These are phyloP conservation scores for Lactarius sp. DNA, from an alignment of 768 basidiomycete genomes.

Conservation along the genomic window DNA sequence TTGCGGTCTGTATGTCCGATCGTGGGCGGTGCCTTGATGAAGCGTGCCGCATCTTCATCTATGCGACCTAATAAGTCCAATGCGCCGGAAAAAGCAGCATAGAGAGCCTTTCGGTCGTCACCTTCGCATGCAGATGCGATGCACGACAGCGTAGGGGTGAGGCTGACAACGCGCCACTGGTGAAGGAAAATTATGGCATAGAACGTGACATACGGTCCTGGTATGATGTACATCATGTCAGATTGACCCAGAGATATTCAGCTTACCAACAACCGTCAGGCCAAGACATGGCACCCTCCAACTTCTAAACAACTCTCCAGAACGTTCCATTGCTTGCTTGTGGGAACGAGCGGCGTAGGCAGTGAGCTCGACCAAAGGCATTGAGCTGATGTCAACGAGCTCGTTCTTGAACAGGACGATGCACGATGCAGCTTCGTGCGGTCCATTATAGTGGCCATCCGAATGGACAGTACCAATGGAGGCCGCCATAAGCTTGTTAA, in stretches of 20 bases:
- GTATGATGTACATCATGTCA: background rate
- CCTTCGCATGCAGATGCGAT: too few relatives aligned
- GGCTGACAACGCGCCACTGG: too few relatives aligned
- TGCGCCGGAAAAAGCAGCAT: too few relatives aligned
- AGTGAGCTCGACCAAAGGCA: background rate
- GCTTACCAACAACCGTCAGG: background rate
- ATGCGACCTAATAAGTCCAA: too few relatives aligned
- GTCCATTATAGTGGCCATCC: background rate
- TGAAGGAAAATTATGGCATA: background rate
- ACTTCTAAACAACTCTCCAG: background rate
- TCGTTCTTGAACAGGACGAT: background rate
- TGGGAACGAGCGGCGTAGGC: background rate
- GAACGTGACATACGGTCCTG: background rate
- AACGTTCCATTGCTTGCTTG: background rate
- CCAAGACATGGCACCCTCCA: slow-evolving; percentile 1
- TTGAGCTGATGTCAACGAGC: too few relatives aligned
- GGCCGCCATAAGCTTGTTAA: background rate
- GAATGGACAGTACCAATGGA: background rate
- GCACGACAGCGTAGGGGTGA: too few relatives aligned
- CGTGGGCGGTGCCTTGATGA: too few relatives aligned
- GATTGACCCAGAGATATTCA: background rate
- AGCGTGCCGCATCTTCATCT: too few relatives aligned
- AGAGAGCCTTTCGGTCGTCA: too few relatives aligned
- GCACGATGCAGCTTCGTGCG: background rate
- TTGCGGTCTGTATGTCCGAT: too few relatives aligned